Evolutionary conservation across 2,329 filamentous ascomycete species (phyloP), one percentile per base, ranked within the genome.

Genomic region (Trichoderma atrobrunneum): DNA sequence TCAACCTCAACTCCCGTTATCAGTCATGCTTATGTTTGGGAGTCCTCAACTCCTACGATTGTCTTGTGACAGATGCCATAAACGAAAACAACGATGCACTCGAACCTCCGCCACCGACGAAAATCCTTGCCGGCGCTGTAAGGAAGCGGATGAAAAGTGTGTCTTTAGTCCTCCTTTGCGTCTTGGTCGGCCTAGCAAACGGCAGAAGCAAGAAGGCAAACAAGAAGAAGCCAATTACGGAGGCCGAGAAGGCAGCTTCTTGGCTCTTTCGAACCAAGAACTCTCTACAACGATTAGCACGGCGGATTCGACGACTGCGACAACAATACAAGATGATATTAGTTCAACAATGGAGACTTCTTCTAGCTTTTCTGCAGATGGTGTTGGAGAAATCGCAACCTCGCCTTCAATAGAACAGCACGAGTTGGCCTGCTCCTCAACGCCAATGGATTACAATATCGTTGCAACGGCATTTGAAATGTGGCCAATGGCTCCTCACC

Each of bases 61-160:
- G 18, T 64, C 62, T 32, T 64, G 62, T 51, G 62, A 64, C 36
- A 48, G 62, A 24, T 64, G 62, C n/a, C 62, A 64, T 32, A 64
- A 64, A 51, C 39, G 62, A 64, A 64, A 64, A 21, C 62, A 64
- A 16, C 36, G 62, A 6, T 64, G 62, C 16, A 64, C 39, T 18
- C 62, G 62, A 7, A 64, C 62, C 26, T 28, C 62, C 10, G 26
- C 39, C 26, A 64, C n/a, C 5, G 39, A 64, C 39, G 62, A 64
- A 16, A 64, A 51, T n/a, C 39, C 62, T 7, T 64, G 62, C 24
- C 62, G 62, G 8, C 62, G 62, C 3, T 64, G 62, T 36, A 64
- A 64, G 28, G 62, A 64, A 51, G 62, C 62, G 7, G 62, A 43
- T 18, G 62, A 64, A 24, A 64, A 32, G 39, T 64, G 62, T 51